Base-by-base conservation (phyloP, 1,139 yeast species). In the Taphrina pruni region DNA sequence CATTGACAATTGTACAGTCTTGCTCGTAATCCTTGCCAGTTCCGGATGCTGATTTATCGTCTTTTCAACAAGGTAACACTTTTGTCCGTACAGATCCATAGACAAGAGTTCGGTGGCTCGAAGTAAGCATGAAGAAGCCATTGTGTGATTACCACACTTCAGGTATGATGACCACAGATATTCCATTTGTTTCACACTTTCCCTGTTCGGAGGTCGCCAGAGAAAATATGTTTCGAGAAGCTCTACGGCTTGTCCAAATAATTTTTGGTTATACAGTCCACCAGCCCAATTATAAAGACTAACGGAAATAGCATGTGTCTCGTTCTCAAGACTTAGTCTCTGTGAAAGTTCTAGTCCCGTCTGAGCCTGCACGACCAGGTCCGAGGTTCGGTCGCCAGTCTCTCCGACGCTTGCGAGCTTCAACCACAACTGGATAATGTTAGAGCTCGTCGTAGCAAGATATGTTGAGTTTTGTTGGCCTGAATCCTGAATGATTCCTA, bases 91-190 rank as follows among this genome's bases (percentile, higher is more conserved):
- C 20, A 45, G 17, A 9, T 36, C 43, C 7, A 5, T n/a, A 14
- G 50, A 36, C 45, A 35, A 26, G 7, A 50, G 38, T 4, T 32
- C 54, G 0, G 35, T 46, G n/a, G 55, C 55, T 11, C 57, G 54
- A 50, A 21, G 46, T 39, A 64, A 41, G 61, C 67, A 64, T 21
- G 41, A 35, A 21, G 8, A 26, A 20, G 67, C 67, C 46, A 4
- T n/a, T 17, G 12, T n/a, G 36, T 45, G 17, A 20, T 64, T 17
- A 6, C 38, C 26, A 14, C 51, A 46, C 46, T 39, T 48, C 12
- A 48, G n/a, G 14, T 52, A 55, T 35, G 61, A 43, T 6, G 67
- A 55, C 67, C 67, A 64, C n/a, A 64, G 8, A 35, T 54, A 64
- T 17, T 64, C 61, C 14, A 64, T 21, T 39, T 64, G 55, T 50